Conservation (phyloP, 768 basidiomycete genomes). For the Boletus sensibilis region DNA sequence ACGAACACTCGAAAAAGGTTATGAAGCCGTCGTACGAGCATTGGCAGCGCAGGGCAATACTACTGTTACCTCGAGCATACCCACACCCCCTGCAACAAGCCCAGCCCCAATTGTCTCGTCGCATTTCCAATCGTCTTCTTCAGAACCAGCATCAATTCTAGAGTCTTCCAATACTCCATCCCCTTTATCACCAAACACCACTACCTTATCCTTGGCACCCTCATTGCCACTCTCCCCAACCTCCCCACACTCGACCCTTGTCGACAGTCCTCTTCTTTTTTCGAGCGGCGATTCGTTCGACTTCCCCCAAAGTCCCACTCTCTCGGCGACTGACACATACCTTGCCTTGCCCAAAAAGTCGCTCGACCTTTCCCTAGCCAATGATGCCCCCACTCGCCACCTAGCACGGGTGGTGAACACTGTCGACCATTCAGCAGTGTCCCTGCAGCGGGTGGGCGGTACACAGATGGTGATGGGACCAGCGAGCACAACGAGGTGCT, state of each 20-base stretch:
- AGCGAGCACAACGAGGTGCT: constrained; percentile 18
- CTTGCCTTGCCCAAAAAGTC: constrained; percentile 21
- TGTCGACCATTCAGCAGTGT: constrained; percentile 53
- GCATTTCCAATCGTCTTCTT: constrained; percentile 22
- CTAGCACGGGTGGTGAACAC: constrained; percentile 96
- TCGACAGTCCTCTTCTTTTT: constrained; percentile 32
- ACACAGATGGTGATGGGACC: constrained; percentile 31
- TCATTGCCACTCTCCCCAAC: constrained; percentile 42
- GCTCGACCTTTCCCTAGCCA: constrained; percentile 36
- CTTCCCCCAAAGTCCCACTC: constrained; percentile 39
- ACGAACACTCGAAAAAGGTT: constrained; percentile 74
- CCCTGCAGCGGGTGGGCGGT: constrained; percentile 92
- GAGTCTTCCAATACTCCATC: constrained; percentile 23
- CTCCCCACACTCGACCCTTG: constrained; percentile 41
- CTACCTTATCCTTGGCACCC: constrained; percentile 33
- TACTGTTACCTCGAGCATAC: constrained; percentile 19
- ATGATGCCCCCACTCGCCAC: constrained; percentile 82
- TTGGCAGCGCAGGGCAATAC: constrained; percentile 56
- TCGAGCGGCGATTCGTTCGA: constrained; percentile 26
- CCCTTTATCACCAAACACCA: constrained; percentile 22
- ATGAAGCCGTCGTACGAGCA: constrained; percentile 78
- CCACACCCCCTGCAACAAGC: constrained; percentile 15
- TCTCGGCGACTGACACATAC: constrained; percentile 35
- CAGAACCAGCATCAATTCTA: constrained; percentile 23
- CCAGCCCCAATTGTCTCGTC: constrained; percentile 10